Evolutionary conservation across 176 grass and related monocot genomes (phyloP), one percentile per base, ranked within the genome.

Genomic region (Bonia amplexicaulis): DNA sequence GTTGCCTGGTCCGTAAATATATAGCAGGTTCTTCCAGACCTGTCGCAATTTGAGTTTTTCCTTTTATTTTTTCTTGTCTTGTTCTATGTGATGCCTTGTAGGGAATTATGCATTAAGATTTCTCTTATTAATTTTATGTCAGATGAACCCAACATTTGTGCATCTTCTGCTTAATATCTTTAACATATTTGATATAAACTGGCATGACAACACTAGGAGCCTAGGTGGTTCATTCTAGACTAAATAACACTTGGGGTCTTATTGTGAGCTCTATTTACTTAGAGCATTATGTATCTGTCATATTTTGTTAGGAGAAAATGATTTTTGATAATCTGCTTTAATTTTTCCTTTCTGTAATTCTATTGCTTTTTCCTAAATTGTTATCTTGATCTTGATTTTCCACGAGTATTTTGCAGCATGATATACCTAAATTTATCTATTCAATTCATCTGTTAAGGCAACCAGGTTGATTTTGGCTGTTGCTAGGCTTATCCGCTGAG

Each of bases 1-100:
- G 87, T 76, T 95, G 89, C 85, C 87, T 98, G 77, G 93, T 98
- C 81, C 90, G 93, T 77, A 98, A 98, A 85, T 98, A 95, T 90
- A 92, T 92, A 82, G 92, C 95, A 89, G 95, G 95, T 97, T 90
- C 42, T 73, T 73, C 77, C 82, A 75, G 63, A 79, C 33, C 67
- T 80, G 10, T 52, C 86, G 9, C 33, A 55, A 46, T 62, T 74
- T 59, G 42, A 65, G 51, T 60, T 22, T 42, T 83, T 40, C 41
- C 41, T 49, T 33, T 22, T 16, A 15, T 66, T 65, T 62, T 86
- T 40, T 62, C 27, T 54, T 85, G 35, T 22, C 35, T 55, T 76
- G 37, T 73, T 74, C 35, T 78, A 72, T 17, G 46, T 6, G 17
- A 45, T 84, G n/a, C 67, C 3, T 78, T 78, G 27, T 72, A 58